A percentile compares a stretch with the other conserved stretches of the same genome.
These are phyloP conservation scores for Seminavis robusta DNA, from an alignment of 108 stramenopile species.

Conservation along the genomic window DNA sequence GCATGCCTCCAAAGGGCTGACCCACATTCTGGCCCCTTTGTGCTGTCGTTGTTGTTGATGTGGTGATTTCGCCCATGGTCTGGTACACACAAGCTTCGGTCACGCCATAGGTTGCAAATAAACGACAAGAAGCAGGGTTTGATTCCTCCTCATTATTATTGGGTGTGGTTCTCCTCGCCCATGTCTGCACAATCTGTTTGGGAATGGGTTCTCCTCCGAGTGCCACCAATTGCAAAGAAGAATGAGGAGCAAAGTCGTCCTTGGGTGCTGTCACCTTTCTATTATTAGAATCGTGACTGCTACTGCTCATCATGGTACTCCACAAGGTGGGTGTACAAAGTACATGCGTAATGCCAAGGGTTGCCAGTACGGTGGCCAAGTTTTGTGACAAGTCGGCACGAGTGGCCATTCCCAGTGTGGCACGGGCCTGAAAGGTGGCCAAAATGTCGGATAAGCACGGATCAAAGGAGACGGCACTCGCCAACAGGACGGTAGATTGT, in stretches of 20 bases:
- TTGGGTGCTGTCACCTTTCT: background rate
- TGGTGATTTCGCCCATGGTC: conserved; percentile 59
- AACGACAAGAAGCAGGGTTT: conserved; percentile 23
- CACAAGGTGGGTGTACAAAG: conserved; percentile 85
- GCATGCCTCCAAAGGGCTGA: conserved; percentile 46
- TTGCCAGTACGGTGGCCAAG: conserved; percentile 29
- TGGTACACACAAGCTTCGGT: conserved; percentile 92
- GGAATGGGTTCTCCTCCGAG: conserved; percentile 86
- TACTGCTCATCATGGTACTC: conserved; percentile 29
- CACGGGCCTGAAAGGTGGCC: conserved; percentile 55
- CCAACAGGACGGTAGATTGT: conserved; percentile 59
- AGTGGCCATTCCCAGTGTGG: conserved; percentile 49
- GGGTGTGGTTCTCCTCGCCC: conserved; percentile 24
- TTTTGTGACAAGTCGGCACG: conserved; percentile 21
- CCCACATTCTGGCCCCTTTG: conserved; percentile 55
- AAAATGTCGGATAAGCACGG: conserved; percentile 80
- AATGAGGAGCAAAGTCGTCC: conserved; percentile 19
- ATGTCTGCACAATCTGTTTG: conserved; percentile 26
- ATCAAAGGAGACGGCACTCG: conserved; percentile 80
- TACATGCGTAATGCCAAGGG: conserved; percentile 54
- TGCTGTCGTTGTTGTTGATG: background rate
- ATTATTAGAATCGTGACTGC: background rate
- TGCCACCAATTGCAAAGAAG: conserved; percentile 54
- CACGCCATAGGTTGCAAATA: conserved; percentile 79
- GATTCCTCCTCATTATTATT: background rate